Evolutionary conservation across 2,329 filamentous ascomycete genomes (phyloP), one percentile per base, ranked within the genome.

Genomic region (Talaromyces sp.): DNA sequence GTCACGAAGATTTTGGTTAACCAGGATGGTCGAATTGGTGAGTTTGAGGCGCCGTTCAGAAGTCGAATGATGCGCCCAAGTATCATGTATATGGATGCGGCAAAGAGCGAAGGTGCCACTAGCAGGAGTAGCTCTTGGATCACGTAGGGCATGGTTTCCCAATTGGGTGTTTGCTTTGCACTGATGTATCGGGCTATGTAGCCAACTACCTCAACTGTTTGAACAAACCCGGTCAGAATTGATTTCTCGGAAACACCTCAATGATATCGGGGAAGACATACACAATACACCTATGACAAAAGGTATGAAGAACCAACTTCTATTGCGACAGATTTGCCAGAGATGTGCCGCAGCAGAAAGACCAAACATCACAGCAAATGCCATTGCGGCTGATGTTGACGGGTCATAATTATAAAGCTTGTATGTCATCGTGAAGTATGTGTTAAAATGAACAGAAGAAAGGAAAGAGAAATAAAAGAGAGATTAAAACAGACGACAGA

Each of bases 211-310:
- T 60, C 57, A 27, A 60, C 57, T 60, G n/a, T 8, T 13, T 3
- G 20, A 3, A 9, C 19, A 11, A 3, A 7, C 1, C 14, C 20
- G 10, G 5, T 24, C 8, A 24, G 10, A 27, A 27, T 27, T 27
- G n/a, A 27, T 27, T 27, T 9, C 9, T 5, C 9, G 24, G 24
- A 27, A 9, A 9, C 5, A 5, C 5, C 24, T 5, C 9, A 27
- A 27, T 9, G 24, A 27, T 4, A 27, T 27, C n/a, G n/a, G n/a
- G n/a, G 14, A 16, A n/a, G 29, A 59, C 63, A 27, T 29, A 65
- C 63, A 64, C 13, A 51, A 14, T 20, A 57, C 52, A 6, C 78
- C 63, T 3, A 73, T 61, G 51, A 81, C 69, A 56, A 82, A 78
- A 74, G 69, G 58, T 19, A 52, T 60, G 43, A 63, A 63, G 49